A percentile compares a stretch with the other conserved stretches of the same genome.
These are phyloP conservation scores for Aspergillus ochraceus DNA, from an alignment of 2,329 filamentous ascomycete genomes.

Conservation along the genomic window DNA sequence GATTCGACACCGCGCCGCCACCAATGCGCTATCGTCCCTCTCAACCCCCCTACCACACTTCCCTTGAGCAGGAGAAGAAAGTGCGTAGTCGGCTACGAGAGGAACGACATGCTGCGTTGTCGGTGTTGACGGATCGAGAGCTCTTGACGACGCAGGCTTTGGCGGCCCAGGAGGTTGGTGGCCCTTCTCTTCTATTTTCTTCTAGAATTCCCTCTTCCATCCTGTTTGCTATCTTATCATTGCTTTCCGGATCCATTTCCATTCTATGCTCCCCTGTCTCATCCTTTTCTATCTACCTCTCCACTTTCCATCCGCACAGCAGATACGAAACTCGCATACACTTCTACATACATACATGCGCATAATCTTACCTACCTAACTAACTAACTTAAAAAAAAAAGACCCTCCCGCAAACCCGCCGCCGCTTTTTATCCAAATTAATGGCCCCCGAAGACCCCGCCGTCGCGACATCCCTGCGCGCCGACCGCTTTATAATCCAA, in stretches of 20 bases:
- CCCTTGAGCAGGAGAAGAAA: conserved; percentile 22
- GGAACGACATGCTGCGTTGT: conserved; percentile 38
- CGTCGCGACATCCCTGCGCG: conserved; percentile 28
- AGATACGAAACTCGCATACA: neutral
- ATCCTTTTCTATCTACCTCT: neutral
- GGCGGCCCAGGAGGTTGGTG: conserved; percentile 37
- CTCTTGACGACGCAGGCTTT: conserved; percentile 42
- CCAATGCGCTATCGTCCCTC: conserved; percentile 5
- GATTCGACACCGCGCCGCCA: neutral
- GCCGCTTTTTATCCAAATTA: conserved; percentile 37
- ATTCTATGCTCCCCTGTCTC: too few species aligned
- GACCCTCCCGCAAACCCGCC: conserved; percentile 41
- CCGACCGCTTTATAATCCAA: conserved; percentile 27
- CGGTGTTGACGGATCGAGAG: conserved; percentile 40
- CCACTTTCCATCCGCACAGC: neutral
- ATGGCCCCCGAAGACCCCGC: conserved; percentile 30
- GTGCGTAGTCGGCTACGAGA: conserved; percentile 30
- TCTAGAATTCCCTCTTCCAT: neutral
- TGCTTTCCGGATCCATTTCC: too few species aligned
- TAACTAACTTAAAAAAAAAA: conserved; percentile 14
- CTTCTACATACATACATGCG: neutral
- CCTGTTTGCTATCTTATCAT: neutral
- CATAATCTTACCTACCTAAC: too few species aligned
- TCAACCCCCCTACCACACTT: conserved; percentile 13
- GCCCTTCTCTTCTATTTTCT: too few species aligned